Percentiles rank a stretch among this genome's conserved stretches.
Evolutionary conservation across 306 rosid genomes (phyloP).

Genomic region (Sicyos edulis): DNA sequence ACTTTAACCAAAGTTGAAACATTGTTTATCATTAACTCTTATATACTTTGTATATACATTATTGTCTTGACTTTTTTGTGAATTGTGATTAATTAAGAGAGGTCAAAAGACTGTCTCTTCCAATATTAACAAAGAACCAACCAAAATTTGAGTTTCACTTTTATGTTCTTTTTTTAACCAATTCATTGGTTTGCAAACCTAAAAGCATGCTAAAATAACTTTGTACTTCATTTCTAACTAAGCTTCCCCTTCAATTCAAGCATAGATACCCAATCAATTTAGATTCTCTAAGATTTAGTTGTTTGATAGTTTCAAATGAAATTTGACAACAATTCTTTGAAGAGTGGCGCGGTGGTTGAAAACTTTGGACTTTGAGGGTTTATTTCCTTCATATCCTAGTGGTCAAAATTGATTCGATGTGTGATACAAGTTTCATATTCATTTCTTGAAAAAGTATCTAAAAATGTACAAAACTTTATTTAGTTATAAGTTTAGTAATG

Average conservation of each 20-base stretch:
- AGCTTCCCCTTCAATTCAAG: neutral
- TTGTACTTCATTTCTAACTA: neutral
- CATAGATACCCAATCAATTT: neutral
- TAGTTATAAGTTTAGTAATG: too few relatives aligned
- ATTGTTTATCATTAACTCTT: neutral
- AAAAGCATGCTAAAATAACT: neutral
- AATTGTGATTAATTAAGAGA: neutral
- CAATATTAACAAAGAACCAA: neutral
- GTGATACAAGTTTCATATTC: too few relatives aligned
- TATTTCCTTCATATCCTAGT: too few relatives aligned
- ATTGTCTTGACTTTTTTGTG: neutral
- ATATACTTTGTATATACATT: neutral
- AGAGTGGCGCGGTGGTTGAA: too few relatives aligned
- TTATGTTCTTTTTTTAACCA: neutral
- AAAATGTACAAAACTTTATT: too few relatives aligned
- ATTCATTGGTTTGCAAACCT: neutral
- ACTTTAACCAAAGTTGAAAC: constrained; percentile 16
- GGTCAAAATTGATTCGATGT: too few relatives aligned
- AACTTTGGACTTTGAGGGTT: too few relatives aligned
- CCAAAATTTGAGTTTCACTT: constrained; percentile 1
- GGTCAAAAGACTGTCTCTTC: neutral
- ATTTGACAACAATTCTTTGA: too few relatives aligned
- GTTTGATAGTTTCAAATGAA: neutral
- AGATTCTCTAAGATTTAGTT: neutral
- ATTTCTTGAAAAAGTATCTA: too few relatives aligned